Percentiles rank a stretch among this genome's conserved stretches.
These are phyloP conservation scores for Rubia tinctorum DNA, from an alignment of 305 asterid genomes.

Conservation along the genomic window DNA sequence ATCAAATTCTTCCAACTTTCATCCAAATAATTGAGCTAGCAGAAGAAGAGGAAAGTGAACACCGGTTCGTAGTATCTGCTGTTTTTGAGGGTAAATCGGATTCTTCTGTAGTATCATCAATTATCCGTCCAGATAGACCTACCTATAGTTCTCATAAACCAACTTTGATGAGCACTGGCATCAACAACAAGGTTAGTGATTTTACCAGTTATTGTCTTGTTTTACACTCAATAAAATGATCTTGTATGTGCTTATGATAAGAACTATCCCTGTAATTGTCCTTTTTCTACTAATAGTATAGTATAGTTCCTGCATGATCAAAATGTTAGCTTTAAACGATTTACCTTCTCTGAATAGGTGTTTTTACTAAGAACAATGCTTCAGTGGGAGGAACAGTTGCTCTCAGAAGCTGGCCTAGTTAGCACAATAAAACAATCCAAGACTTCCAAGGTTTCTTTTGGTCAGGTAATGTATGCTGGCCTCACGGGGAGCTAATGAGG, in stretches of 20 bases:
- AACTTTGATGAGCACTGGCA: constrained; percentile 50
- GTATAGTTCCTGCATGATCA: neutral
- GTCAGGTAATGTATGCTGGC: constrained; percentile 94
- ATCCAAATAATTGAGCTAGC: constrained; percentile 91
- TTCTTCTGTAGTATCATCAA: constrained; percentile 31
- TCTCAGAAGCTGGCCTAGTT: constrained; percentile 62
- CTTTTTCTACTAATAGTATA: neutral
- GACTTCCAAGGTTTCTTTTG: constrained; percentile 35
- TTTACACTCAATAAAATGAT: constrained; percentile 6
- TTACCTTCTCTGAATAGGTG: constrained; percentile 35
- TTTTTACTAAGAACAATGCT: constrained; percentile 90
- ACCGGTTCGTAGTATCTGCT: constrained; percentile 75
- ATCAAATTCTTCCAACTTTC: constrained; percentile 80
- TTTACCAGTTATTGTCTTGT: neutral
- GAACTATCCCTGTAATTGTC: neutral
- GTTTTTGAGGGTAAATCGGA: constrained; percentile 71
- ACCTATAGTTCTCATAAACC: constrained; percentile 30
- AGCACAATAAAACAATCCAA: constrained; percentile 23
- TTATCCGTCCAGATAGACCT: constrained; percentile 35
- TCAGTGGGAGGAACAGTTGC: constrained; percentile 95
- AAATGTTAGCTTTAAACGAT: neutral
- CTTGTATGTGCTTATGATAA: neutral
- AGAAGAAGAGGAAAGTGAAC: constrained; percentile 75
- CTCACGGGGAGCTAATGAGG: constrained; percentile 85
- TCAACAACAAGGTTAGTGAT: constrained; percentile 72